phyloP scores from a whole-genome alignment of 352 stramenopile genomes.

The Phytopythium boreale region DNA sequence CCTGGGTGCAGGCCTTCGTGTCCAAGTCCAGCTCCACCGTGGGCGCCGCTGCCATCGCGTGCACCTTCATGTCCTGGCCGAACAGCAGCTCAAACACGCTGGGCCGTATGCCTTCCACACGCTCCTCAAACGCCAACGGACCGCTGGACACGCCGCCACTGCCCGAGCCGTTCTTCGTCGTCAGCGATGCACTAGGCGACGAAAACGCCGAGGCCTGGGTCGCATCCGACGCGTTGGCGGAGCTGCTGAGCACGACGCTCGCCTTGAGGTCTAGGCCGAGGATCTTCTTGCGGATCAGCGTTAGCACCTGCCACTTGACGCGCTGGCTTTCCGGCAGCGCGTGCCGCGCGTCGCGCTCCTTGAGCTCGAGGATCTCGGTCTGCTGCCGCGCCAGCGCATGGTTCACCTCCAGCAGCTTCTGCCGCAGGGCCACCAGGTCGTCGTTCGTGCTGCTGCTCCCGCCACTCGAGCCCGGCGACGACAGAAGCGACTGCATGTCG shows the following conservation, averaged over 20 bases:
- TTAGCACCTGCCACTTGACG: conserved; percentile 61
- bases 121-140: conserved; percentile 45
- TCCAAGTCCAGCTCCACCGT: conserved; percentile 42
- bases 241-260: neutral
- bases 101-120: conserved; percentile 56
- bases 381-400: conserved; percentile 59
- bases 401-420: conserved; percentile 68
- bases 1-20: conserved; percentile 44
- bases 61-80: conserved; percentile 37
- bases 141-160: neutral
- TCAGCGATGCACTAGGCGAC: conserved; percentile 10
- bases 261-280: conserved; percentile 53
- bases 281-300: conserved; percentile 60
- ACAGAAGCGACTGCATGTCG: conserved; percentile 45
- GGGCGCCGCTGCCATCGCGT: conserved; percentile 20
- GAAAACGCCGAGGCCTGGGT: neutral
- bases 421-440: conserved; percentile 50
- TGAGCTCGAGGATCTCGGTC: conserved; percentile 57
- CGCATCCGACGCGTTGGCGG: neutral
- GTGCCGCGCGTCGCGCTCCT: conserved; percentile 64
- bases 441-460: conserved; percentile 25
- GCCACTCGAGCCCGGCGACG: conserved; percentile 8
- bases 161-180: neutral
- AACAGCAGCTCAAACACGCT: conserved; percentile 64
- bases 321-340: conserved; percentile 57